Evolutionary conservation across 768 basidiomycete species (phyloP).

Genomic region (Lentinula aciculospora): DNA sequence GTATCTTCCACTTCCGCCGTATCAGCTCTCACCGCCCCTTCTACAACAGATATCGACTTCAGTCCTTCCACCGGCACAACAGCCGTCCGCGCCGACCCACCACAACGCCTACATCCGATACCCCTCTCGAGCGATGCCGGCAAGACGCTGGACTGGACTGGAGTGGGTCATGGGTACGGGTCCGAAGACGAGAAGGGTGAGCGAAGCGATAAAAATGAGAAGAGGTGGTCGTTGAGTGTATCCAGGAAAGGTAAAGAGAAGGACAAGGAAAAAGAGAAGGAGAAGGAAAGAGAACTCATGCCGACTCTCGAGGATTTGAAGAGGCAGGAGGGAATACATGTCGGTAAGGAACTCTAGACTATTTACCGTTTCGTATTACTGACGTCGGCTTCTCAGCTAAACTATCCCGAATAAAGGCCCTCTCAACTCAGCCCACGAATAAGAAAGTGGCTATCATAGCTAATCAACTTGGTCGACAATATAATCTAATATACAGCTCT

Average conservation of each 20-base stretch:
- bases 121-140: conserved; percentile 68
- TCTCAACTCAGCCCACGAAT: conserved; percentile 45
- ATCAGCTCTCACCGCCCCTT: conserved; percentile 13
- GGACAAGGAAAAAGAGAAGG: background rate
- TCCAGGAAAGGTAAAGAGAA: background rate
- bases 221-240: background rate
- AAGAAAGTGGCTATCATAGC: conserved; percentile 61
- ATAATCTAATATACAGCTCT: conserved; percentile 44
- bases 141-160: conserved; percentile 69
- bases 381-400: conserved; percentile 36
- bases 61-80: conserved; percentile 52
- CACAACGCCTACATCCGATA: conserved; percentile 42
- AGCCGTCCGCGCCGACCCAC: conserved; percentile 10
- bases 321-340: conserved; percentile 54
- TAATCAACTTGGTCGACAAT: conserved; percentile 63
- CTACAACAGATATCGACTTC: conserved; percentile 56
- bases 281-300: conserved; percentile 38
- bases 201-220: background rate
- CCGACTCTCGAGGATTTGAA: conserved; percentile 41
- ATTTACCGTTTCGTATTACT: background rate
- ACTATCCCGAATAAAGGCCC: conserved; percentile 45
- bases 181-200: conserved; percentile 36
- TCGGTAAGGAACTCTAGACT: conserved; percentile 32
- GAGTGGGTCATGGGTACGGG: conserved; percentile 19
- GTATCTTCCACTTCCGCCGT: conserved; percentile 18